Base-by-base conservation (phyloP, 2,329 filamentous ascomycete genomes). In the Fusarium sp. region DNA sequence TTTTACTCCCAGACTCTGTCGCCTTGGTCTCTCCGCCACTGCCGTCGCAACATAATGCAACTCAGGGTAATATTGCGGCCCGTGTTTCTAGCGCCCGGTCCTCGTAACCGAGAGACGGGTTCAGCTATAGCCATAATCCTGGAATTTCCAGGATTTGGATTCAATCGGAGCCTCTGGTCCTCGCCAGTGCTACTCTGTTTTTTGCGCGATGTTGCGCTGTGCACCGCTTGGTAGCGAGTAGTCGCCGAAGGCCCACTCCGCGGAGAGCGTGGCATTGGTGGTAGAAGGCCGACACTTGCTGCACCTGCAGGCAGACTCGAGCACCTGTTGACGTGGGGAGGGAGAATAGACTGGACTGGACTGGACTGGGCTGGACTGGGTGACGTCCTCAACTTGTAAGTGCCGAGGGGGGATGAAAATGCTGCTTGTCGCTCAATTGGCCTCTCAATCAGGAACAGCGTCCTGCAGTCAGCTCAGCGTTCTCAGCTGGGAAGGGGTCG, bases 391-490 rank as follows among this genome's bases (percentile, higher is more conserved):
- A 49, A 58, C 36, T 36, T 69, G 58, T 40, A 68, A 70, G 54
- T 72, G 57, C 56, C 59, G 54, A 59, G 49, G 44, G 42, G 59
- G 54, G 46, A 54, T 67, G 55, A 18, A 61, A 49, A 54, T 44
- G 38, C 63, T 62, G 51, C n/a, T 46, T 40, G 59, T 65, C 27
- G 16, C 44, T 46, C 56, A 60, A 46, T 50, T 49, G 33, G 55
- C 31, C 29, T 58, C 69, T 74, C 61, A 59, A 74, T 67, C 44
- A 44, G 71, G 69, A 56, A 61, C 58, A 34, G 62, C 58, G 40
- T 58, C 54, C 59, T 67, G 58, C 49, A n/a, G 54, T 33, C 64
- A 62, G 36, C 64, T 61, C 56, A 58, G 33, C 42, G 31, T 27
- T 62, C 59, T 67, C 62, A 68, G 61, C 61, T 64, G 62, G 31